These are phyloP conservation scores for Podospora bellae-mahoneyi DNA, from an alignment of 495 filamentous ascomycete species.

Conservation along the genomic window DNA sequence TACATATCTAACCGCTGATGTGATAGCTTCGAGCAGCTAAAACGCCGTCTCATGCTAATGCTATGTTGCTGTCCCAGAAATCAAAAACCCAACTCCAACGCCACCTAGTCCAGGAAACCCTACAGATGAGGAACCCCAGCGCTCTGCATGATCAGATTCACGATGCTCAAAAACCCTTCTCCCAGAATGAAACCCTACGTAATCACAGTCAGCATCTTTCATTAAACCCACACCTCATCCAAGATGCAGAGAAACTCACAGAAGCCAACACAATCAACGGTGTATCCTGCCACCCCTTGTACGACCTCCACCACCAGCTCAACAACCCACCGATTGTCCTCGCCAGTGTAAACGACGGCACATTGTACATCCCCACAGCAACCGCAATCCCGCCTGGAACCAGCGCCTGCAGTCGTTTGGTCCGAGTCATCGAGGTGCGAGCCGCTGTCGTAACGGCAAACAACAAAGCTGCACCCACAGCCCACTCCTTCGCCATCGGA, in stretches of 20 bases:
- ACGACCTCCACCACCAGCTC: slow-evolving; percentile 72
- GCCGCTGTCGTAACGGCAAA: slow-evolving; percentile 68
- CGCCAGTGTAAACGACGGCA: slow-evolving; percentile 91
- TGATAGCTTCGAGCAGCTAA: no score
- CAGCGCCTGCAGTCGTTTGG: slow-evolving; percentile 53
- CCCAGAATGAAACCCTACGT: slow-evolving; percentile 78
- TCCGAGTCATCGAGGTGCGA: slow-evolving; percentile 47
- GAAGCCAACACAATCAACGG: slow-evolving; percentile 57
- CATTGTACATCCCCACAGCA: slow-evolving; percentile 97
- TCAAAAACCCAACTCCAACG: neutral
- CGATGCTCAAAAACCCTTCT: slow-evolving; percentile 89
- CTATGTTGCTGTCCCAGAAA: neutral
- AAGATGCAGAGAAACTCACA: slow-evolving; percentile 33
- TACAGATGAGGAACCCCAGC: slow-evolving; percentile 72
- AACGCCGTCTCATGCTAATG: neutral
- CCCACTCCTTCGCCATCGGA: slow-evolving; percentile 72
- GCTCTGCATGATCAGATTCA: slow-evolving; percentile 83
- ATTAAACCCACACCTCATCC: neutral
- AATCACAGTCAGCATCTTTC: slow-evolving; percentile 5
- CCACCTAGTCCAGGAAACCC: neutral
- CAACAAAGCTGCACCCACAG: slow-evolving; percentile 62
- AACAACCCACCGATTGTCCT: slow-evolving; percentile 80
- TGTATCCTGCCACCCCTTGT: slow-evolving; percentile 52
- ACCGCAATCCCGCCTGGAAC: slow-evolving; percentile 94
- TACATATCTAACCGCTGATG: neutral